Conservation (phyloP, 441 rosid genomes). For the Adansonia grandidieri region DNA sequence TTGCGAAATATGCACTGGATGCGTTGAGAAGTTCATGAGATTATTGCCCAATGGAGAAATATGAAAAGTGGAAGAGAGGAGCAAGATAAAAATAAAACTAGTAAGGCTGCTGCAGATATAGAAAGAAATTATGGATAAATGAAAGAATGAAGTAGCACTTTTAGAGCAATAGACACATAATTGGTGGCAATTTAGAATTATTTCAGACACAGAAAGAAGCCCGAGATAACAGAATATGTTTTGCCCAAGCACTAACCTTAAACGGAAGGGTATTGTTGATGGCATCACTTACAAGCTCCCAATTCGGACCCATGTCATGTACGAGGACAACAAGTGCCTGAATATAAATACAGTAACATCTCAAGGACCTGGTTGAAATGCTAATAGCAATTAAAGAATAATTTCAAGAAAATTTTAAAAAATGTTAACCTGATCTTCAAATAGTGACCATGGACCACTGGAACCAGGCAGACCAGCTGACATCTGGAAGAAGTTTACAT, state of each 20-base stretch:
- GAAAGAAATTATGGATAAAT: slow-evolving; percentile 13
- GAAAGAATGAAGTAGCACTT: slow-evolving; percentile 14
- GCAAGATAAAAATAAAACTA: background rate
- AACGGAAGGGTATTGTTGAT: slow-evolving; percentile 87
- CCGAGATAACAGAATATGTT: slow-evolving; percentile 19
- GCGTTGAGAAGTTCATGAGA: slow-evolving; percentile 27
- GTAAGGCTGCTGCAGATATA: background rate
- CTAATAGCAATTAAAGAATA: slow-evolving; percentile 20
- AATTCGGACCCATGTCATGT: slow-evolving; percentile 99
- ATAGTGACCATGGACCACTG: slow-evolving; percentile 89
- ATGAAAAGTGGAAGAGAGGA: background rate
- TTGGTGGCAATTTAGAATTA: background rate
- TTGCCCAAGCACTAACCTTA: slow-evolving; percentile 57
- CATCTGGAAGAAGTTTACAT: slow-evolving; percentile 54
- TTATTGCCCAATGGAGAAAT: slow-evolving; percentile 17
- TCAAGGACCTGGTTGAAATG: slow-evolving; percentile 28
- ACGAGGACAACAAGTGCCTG: slow-evolving; percentile 99
- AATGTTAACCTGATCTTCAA: slow-evolving; percentile 88
- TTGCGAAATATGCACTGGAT: slow-evolving; percentile 89
- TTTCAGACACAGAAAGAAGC: slow-evolving; percentile 11
- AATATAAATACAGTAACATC: slow-evolving; percentile 27
- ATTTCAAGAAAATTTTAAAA: slow-evolving; percentile 19
- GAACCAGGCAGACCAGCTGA: slow-evolving; percentile 76
- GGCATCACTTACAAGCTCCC: slow-evolving; percentile 99
- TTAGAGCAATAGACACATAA: slow-evolving; percentile 20